Evolutionary conservation across 495 filamentous ascomycete genomes (phyloP), one percentile per base, ranked within the genome.

Genomic region (Glutinoglossum americanum): DNA sequence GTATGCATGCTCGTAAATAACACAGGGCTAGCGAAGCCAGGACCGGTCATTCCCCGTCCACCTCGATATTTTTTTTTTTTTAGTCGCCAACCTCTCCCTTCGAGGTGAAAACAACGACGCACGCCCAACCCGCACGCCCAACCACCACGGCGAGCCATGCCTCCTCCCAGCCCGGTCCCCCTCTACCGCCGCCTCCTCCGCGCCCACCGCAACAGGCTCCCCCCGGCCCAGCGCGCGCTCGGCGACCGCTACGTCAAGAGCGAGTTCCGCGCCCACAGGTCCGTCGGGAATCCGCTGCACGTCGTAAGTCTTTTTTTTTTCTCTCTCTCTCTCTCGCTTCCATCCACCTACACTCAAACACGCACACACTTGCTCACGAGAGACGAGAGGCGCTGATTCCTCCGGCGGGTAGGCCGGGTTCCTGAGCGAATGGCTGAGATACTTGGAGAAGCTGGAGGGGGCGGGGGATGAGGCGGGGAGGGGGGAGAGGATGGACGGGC

Each of bases 361-460:
- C n/a, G n/a, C n/a, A n/a, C n/a, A n/a, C n/a, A n/a, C n/a, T n/a
- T n/a, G n/a, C n/a, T n/a, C n/a, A n/a, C n/a, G n/a, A n/a, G n/a
- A n/a, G n/a, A n/a, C n/a, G n/a, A n/a, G n/a, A n/a, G n/a, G n/a
- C n/a, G n/a, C n/a, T n/a, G n/a, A n/a, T n/a, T n/a, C n/a, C n/a
- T n/a, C n/a, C n/a, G n/a, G n/a, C n/a, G n/a, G n/a, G n/a, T 57
- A 94, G 89, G 84, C 96, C 61, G 92, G 92, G 3, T 98, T 98
- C 65, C 73, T 97, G 63, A 90, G 85, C 0, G 89, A 96, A 69
- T 98, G 92, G 92, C 92, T 97, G 66, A 67, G 84, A 32, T 98
- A 97, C 64, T 89, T 86, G 10, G 90, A 98, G 67, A 78, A 83
- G 62, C 65, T 99, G 19, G 92, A 97, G 63, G 88, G 89, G 0